These are phyloP conservation scores for Jatropha multifida DNA, from an alignment of 441 rosid species.

Conservation along the genomic window DNA sequence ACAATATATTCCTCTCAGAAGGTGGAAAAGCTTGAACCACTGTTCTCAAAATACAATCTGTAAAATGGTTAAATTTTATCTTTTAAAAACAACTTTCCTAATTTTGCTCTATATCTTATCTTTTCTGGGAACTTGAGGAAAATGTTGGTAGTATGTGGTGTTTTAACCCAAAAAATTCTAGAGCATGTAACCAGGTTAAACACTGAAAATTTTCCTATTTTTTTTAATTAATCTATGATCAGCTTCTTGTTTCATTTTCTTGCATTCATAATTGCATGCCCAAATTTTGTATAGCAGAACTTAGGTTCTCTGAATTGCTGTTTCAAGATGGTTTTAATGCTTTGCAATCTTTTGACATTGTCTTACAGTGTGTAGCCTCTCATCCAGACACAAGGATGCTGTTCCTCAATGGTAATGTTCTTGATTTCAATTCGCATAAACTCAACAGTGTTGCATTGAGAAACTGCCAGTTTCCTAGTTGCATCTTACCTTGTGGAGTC, in stretches of 20 bases:
- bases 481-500: background rate
- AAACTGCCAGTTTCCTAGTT: background rate
- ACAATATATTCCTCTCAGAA: background rate
- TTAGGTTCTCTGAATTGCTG: background rate
- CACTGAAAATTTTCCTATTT: background rate
- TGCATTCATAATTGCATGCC: background rate
- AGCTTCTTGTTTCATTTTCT: background rate
- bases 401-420: slow-evolving; percentile 85
- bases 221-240: background rate
- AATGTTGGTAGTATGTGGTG: background rate
- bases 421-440: slow-evolving; percentile 17
- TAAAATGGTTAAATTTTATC: background rate
- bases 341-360: slow-evolving; percentile 12
- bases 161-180: background rate
- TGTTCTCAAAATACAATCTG: background rate
- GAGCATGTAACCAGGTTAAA: background rate
- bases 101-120: background rate
- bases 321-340: slow-evolving; percentile 21
- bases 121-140: background rate
- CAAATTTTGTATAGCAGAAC: background rate
- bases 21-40: background rate
- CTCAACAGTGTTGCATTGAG: slow-evolving; percentile 1
- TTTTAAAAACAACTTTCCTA: slow-evolving; percentile 1
- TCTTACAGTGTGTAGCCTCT: slow-evolving; percentile 94
- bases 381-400: slow-evolving; percentile 96